Evolutionary conservation across 2,329 filamentous ascomycete genomes (phyloP).

Genomic region (Zasmidium citrigriseum): DNA sequence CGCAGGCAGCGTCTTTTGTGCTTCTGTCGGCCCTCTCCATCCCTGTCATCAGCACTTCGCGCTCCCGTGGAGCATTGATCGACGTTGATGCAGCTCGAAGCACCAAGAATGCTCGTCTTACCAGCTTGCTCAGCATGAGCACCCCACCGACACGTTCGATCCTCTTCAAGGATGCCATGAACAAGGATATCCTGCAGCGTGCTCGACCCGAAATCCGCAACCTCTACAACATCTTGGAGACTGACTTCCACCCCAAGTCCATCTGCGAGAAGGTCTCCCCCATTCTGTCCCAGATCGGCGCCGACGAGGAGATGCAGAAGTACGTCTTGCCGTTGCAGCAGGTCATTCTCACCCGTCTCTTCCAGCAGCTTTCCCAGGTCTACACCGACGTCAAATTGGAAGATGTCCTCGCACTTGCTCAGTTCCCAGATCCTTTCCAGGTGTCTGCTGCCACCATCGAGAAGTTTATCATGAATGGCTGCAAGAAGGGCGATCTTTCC

Average conservation of each 20-base stretch:
- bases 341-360: slow-evolving; percentile 95
- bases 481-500: slow-evolving; percentile 98
- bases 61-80: slow-evolving; percentile 91
- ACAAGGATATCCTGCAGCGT: slow-evolving; percentile 90
- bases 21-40: slow-evolving; percentile 95
- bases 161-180: slow-evolving; percentile 93
- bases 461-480: slow-evolving; percentile 99
- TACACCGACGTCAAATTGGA: slow-evolving; percentile 96
- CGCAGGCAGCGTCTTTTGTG: slow-evolving; percentile 93
- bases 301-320: slow-evolving; percentile 93
- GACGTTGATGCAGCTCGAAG: slow-evolving; percentile 96
- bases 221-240: slow-evolving; percentile 97
- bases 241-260: slow-evolving; percentile 97
- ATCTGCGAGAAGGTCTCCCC: slow-evolving; percentile 99
- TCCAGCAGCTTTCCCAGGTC: slow-evolving; percentile 98
- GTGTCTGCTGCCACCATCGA: slow-evolving; percentile 88
- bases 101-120: slow-evolving; percentile 98
- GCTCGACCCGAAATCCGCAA: slow-evolving; percentile 93
- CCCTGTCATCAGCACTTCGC: slow-evolving; percentile 96
- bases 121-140: slow-evolving; percentile 91
- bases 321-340: slow-evolving; percentile 95
- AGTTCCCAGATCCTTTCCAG: slow-evolving; percentile 96
- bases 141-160: slow-evolving; percentile 83
- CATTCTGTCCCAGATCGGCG: slow-evolving; percentile 89
- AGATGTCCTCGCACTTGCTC: slow-evolving; percentile 89